Evolutionary conservation across 148 eudicot genomes (phyloP).

Genomic region (Fagopyrum homotropicum): DNA sequence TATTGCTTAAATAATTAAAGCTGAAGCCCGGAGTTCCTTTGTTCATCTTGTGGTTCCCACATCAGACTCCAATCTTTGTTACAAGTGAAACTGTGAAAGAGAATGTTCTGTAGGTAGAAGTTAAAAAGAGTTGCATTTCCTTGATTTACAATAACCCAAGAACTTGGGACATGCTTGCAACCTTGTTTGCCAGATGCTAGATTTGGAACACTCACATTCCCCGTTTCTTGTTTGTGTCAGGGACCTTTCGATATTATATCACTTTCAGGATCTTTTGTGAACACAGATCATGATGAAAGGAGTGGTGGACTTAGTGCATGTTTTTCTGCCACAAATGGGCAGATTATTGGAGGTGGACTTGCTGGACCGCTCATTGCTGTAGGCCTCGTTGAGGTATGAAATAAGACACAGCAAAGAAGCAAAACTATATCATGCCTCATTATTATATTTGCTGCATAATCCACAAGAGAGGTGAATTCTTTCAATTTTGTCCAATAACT

Average conservation of each 20-base stretch:
- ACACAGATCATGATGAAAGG: constrained; percentile 52
- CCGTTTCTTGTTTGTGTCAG: constrained; percentile 25
- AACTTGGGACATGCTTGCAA: neutral
- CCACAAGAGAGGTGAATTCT: neutral
- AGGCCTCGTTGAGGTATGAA: constrained; percentile 59
- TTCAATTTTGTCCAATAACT: neutral
- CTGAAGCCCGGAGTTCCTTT: neutral
- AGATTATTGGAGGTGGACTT: constrained; percentile 68
- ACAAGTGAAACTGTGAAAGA: neutral
- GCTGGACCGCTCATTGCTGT: constrained; percentile 74
- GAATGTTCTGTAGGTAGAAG: neutral
- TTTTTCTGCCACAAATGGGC: constrained; percentile 42
- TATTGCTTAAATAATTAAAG: neutral
- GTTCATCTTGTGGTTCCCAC: neutral
- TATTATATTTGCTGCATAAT: neutral
- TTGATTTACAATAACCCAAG: neutral
- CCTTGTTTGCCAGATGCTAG: neutral
- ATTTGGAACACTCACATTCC: neutral
- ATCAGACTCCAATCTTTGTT: neutral
- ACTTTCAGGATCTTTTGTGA: constrained; percentile 61
- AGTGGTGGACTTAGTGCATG: constrained; percentile 75
- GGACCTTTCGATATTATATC: constrained; percentile 64
- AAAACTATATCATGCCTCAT: neutral
- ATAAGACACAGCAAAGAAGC: neutral
- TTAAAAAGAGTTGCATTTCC: neutral